Base-by-base conservation (phyloP, 345 rosid species). In the Gossypium stocksii region DNA sequence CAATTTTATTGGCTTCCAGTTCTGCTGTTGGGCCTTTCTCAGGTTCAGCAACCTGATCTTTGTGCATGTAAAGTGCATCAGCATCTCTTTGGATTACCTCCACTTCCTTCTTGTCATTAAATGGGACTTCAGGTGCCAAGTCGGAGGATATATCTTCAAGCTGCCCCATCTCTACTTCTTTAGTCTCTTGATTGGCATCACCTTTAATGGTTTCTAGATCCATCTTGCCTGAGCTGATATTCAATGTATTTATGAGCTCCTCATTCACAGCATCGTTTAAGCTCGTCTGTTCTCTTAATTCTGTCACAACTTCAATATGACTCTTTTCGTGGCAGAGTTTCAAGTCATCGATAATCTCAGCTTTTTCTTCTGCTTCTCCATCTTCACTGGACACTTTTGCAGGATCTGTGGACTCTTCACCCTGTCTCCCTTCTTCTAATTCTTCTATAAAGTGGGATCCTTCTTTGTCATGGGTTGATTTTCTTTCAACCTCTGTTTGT, bases 391-490 rank as follows among this genome's bases (percentile, higher is more conserved):
- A 54, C 20, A 66, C 19, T 2, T 9, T 20, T 45, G 20, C 34
- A 63, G 66, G 23, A 59, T 19, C 66, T 83, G 76, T 41, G 48
- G 44, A 16, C 51, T 73, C 76, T 75, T 63, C 74, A 59, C 49
- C 79, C 15, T 54, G 25, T 66, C n/a, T 59, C 59, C 62, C 49
- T 45, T 25, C 75, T 72, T 75, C 69, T 59, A 71, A 48, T 73
- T 72, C 70, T 48, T 46, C 15, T 19, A 8, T 22, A 67, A 66
- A 53, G 43, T 1, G 54, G 44, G 60, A 73, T 68, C 48, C 57
- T 48, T 85, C 77, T 59, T 70, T 49, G 29, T 77, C 70, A 52
- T 17, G 45, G 64, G 64, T 29, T 77, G 78, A 41, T 57, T 76
- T 68, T 13, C 73, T 80, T 77, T 58, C 79, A 64, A 74, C 41